These are phyloP conservation scores for Pythium oligandrum DNA, from an alignment of 352 stramenopile genomes.

Conservation along the genomic window DNA sequence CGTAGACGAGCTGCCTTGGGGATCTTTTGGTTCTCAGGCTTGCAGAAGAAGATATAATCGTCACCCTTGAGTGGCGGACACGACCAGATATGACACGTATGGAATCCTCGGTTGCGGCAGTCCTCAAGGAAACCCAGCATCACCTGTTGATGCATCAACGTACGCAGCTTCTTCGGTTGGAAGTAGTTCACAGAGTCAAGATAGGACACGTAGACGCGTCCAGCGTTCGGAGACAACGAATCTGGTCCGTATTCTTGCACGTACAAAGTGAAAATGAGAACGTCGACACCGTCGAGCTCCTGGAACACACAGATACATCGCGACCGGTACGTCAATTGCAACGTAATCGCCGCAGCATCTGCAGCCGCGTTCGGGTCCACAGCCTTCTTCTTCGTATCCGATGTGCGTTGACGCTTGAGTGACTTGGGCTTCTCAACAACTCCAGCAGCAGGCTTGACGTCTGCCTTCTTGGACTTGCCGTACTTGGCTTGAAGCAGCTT, in stretches of 20 bases:
- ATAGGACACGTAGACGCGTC: slow-evolving; percentile 86
- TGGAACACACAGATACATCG: slow-evolving; percentile 90
- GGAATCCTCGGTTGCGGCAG: slow-evolving; percentile 83
- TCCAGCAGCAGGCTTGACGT: slow-evolving; percentile 17
- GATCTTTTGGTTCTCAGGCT: slow-evolving; percentile 89
- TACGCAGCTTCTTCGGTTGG: slow-evolving; percentile 84
- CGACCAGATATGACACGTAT: slow-evolving; percentile 89
- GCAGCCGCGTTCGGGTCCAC: slow-evolving; percentile 16
- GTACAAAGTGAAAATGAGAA: slow-evolving; percentile 87
- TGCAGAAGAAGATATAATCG: slow-evolving; percentile 90
- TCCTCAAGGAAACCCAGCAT: slow-evolving; percentile 87
- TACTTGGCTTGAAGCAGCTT: slow-evolving; percentile 70
- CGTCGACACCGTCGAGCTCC: slow-evolving; percentile 83
- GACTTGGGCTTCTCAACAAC: slow-evolving; percentile 38
- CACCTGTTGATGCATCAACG: slow-evolving; percentile 85
- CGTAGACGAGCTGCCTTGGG: slow-evolving; percentile 82
- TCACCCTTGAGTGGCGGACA: slow-evolving; percentile 84
- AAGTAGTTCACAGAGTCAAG: slow-evolving; percentile 89
- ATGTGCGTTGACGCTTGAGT: slow-evolving; percentile 55
- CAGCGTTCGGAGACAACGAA: slow-evolving; percentile 68
- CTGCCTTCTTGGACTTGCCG: slow-evolving; percentile 46
- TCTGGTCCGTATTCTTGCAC: slow-evolving; percentile 84
- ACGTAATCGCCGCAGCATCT: slow-evolving; percentile 14
- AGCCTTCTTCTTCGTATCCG: slow-evolving; percentile 37
- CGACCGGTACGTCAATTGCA: slow-evolving; percentile 82